Conservation (phyloP, 257 asterid species). For the Echium plantagineum region DNA sequence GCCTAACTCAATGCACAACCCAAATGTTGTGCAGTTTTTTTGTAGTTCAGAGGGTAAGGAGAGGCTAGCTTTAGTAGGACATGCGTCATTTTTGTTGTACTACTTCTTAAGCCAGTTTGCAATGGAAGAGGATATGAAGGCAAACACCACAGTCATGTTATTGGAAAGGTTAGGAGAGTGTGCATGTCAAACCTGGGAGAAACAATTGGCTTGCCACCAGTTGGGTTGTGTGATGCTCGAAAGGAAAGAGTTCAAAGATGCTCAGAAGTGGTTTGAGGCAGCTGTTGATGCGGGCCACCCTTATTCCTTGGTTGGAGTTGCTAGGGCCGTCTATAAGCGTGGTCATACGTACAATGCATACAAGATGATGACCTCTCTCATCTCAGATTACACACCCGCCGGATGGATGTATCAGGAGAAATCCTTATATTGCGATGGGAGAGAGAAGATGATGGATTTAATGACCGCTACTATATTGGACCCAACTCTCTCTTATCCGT, state of each 20-base stretch:
- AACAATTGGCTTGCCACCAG: constrained; percentile 69
- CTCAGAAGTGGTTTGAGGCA: constrained; percentile 80
- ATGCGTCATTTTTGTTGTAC: constrained; percentile 74
- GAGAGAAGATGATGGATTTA: constrained; percentile 64
- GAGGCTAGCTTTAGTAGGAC: constrained; percentile 50
- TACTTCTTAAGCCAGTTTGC: constrained; percentile 63
- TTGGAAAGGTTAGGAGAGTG: constrained; percentile 81
- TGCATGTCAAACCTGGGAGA: constrained; percentile 67
- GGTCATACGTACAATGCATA: constrained; percentile 86
- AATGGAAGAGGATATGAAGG: constrained; percentile 73
- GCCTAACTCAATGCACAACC: constrained; percentile 54
- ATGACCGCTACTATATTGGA: constrained; percentile 70
- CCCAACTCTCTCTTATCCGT: constrained; percentile 84
- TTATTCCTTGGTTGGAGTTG: constrained; percentile 73
- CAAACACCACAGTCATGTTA: constrained; percentile 75
- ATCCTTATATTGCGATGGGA: constrained; percentile 61
- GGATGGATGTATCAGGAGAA: constrained; percentile 99
- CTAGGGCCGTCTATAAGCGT: constrained; percentile 69
- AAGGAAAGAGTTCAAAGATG: constrained; percentile 80
- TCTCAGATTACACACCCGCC: constrained; percentile 47
- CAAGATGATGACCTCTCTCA: constrained; percentile 60
- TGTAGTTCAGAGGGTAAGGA: constrained; percentile 62
- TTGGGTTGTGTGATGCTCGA: constrained; percentile 93
- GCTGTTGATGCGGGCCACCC: constrained; percentile 65
- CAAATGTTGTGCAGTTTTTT: constrained; percentile 42